Conservation (phyloP, 352 stramenopile genomes). For the Peronosclerospora sorghi region DNA sequence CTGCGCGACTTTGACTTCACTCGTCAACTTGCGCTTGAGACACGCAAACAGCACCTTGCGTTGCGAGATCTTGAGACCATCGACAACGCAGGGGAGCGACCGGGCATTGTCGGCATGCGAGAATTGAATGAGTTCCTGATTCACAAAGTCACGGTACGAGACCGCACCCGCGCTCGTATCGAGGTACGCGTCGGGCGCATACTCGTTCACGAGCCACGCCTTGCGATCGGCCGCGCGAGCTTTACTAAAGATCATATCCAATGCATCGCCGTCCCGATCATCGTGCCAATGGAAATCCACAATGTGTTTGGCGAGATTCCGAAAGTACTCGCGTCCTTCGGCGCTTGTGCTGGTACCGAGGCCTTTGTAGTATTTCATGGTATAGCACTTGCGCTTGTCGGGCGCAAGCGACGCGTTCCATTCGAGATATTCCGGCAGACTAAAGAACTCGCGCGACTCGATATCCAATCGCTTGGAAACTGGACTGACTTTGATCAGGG, state of each 20-base stretch:
- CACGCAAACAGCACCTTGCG: conserved; percentile 96
- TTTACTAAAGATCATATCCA: conserved; percentile 98
- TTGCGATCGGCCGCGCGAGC: conserved; percentile 92
- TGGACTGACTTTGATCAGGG: conserved; percentile 84
- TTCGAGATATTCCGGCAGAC: conserved; percentile 91
- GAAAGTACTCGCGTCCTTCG: conserved; percentile 98
- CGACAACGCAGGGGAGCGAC: conserved; percentile 91
- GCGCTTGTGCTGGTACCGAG: conserved; percentile 93
- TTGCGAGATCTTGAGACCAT: conserved; percentile 97
- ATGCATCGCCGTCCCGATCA: conserved; percentile 80
- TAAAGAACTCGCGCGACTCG: conserved; percentile 90
- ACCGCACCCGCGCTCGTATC: conserved; percentile 90
- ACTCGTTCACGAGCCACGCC: conserved; percentile 92
- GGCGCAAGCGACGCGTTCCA: conserved; percentile 80
- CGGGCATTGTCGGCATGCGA: conserved; percentile 96
- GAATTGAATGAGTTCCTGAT: conserved; percentile 98
- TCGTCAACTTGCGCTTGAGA: conserved; percentile 97
- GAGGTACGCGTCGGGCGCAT: conserved; percentile 80
- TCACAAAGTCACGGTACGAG: conserved; percentile 92
- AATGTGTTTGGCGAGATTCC: conserved; percentile 87
- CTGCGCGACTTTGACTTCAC: conserved; percentile 90
- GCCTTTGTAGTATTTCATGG: conserved; percentile 99
- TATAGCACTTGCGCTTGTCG: conserved; percentile 90
- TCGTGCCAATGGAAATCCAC: conserved; percentile 92
- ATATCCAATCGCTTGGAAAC: too few species aligned